Evolutionary conservation across 495 filamentous ascomycete species (phyloP).

Genomic region (Neurospora sp.): DNA sequence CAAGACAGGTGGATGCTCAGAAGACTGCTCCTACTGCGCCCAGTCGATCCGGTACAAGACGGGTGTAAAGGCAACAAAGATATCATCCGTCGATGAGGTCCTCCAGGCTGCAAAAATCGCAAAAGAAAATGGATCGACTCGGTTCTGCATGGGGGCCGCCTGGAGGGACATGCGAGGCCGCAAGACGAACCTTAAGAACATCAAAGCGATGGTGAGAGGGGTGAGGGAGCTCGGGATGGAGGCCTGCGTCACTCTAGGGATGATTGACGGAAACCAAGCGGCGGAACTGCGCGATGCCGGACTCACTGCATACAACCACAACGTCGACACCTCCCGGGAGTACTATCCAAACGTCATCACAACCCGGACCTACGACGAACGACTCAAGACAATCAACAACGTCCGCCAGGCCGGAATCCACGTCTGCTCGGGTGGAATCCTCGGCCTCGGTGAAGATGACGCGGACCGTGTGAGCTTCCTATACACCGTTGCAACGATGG

Average conservation of each 20-base stretch:
- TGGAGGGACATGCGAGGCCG: slow-evolving; percentile 88
- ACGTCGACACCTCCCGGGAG: slow-evolving; percentile 77
- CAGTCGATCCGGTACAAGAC: slow-evolving; percentile 79
- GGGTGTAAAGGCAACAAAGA: slow-evolving; percentile 65
- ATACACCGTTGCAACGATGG: slow-evolving; percentile 65
- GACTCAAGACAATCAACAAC: slow-evolving; percentile 59
- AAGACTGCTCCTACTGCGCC: slow-evolving; percentile 84
- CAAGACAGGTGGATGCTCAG: slow-evolving; percentile 83
- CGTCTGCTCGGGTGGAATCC: slow-evolving; percentile 75
- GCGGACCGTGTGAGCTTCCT: slow-evolving; percentile 69
- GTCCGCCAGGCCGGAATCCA: slow-evolving; percentile 76
- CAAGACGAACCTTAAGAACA: slow-evolving; percentile 64
- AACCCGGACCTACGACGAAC: slow-evolving; percentile 74
- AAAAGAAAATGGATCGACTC: slow-evolving; percentile 66
- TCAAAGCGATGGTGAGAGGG: slow-evolving; percentile 71
- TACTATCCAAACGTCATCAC: slow-evolving; percentile 75
- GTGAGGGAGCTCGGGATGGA: slow-evolving; percentile 76
- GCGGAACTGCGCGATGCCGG: slow-evolving; percentile 71
- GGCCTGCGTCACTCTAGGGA: slow-evolving; percentile 76
- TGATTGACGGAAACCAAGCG: slow-evolving; percentile 72
- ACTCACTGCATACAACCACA: slow-evolving; percentile 83
- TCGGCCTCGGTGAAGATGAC: slow-evolving; percentile 66
- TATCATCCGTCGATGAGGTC: slow-evolving; percentile 67
- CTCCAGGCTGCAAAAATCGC: slow-evolving; percentile 65
- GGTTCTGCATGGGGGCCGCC: slow-evolving; percentile 87